Evolutionary conservation across 2,329 filamentous ascomycete species (phyloP).

Genomic region (Apiospora koreana): DNA sequence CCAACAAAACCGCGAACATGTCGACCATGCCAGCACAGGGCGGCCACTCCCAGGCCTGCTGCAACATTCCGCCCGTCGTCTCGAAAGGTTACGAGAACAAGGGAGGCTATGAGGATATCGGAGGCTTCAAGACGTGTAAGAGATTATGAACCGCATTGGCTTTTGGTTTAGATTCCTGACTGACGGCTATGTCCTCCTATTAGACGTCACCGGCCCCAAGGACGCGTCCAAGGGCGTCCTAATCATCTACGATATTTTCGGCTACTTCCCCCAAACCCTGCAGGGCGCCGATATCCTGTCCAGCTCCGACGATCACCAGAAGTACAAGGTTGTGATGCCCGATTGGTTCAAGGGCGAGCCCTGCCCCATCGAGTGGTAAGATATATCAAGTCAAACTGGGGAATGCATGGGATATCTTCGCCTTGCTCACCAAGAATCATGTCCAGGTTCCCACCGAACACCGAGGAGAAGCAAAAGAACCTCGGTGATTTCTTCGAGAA

Average conservation of each 20-base stretch:
- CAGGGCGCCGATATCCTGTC: slow-evolving; percentile 71
- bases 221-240: slow-evolving; percentile 60
- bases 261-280: slow-evolving; percentile 69
- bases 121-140: slow-evolving; percentile 55
- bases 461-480: slow-evolving; percentile 61
- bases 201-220: slow-evolving; percentile 50
- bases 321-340: slow-evolving; percentile 87
- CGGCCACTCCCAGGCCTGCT: slow-evolving; percentile 59
- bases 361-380: slow-evolving; percentile 51
- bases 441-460: slow-evolving; percentile 62
- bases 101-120: slow-evolving; percentile 58
- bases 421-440: not conserved
- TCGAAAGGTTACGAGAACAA: slow-evolving; percentile 54
- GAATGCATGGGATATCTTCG: not conserved
- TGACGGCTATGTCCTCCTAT: not conserved
- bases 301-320: slow-evolving; percentile 54
- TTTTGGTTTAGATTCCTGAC: not conserved
- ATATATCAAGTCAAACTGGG: not conserved
- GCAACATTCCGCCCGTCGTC: slow-evolving; percentile 60
- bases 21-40: slow-evolving; percentile 52
- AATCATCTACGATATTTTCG: slow-evolving; percentile 69
- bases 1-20: slow-evolving; percentile 36
- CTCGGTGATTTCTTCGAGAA: slow-evolving; percentile 60
- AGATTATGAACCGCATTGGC: not conserved
- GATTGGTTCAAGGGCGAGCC: slow-evolving; percentile 86